Evolutionary conservation across 331 rosid species (phyloP).

Genomic region (Saraca asoca): DNA sequence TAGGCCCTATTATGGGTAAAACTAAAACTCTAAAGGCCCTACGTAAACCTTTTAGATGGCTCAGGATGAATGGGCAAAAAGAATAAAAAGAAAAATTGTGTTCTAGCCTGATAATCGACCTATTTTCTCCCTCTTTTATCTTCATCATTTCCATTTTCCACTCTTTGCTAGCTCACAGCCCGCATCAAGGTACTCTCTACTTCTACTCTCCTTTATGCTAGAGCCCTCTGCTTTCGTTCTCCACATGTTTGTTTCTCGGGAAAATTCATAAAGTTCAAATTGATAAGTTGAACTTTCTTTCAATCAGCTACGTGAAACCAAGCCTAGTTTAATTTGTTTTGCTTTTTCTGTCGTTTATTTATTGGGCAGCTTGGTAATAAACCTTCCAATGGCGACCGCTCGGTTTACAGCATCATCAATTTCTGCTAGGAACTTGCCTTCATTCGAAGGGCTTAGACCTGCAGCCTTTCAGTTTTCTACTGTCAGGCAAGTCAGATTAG

Average conservation of each 20-base stretch:
- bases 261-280: not conserved
- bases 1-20: too few species aligned
- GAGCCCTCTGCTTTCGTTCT: not conserved
- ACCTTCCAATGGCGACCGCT: slow-evolving; percentile 66
- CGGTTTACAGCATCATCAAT: slow-evolving; percentile 73
- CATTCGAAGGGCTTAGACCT: slow-evolving; percentile 67
- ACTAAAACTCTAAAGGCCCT: too few species aligned
- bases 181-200: slow-evolving; percentile 23
- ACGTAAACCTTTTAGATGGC: too few species aligned
- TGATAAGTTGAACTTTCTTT: not conserved
- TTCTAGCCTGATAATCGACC: too few species aligned
- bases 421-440: slow-evolving; percentile 54
- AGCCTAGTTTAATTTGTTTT: not conserved
- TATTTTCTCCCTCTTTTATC: too few species aligned
- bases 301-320: not conserved
- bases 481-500: slow-evolving; percentile 37
- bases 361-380: slow-evolving; percentile 24
- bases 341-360: not conserved
- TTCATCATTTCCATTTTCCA: too few species aligned
- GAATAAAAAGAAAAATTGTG: too few species aligned
- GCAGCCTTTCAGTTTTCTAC: slow-evolving; percentile 46
- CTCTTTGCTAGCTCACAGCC: too few species aligned
- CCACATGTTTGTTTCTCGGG: not conserved
- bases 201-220: too few species aligned
- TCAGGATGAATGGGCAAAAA: too few species aligned